phyloP scores from a whole-genome alignment of 495 filamentous ascomycete genomes.

The Tricharina praecox region DNA sequence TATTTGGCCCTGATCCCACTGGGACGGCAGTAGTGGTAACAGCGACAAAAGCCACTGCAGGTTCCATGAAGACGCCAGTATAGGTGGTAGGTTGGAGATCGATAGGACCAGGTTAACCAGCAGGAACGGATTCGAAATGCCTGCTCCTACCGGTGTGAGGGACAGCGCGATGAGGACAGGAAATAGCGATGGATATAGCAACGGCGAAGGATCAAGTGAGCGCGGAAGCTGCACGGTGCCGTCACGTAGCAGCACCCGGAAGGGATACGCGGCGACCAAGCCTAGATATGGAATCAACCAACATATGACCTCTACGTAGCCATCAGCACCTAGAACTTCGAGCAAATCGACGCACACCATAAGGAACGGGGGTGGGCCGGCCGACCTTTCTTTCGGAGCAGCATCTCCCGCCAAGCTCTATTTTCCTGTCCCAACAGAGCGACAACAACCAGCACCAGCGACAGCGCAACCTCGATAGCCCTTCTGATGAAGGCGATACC shows the following conservation, averaged over 20 bases:
- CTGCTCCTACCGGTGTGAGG: slow-evolving; percentile 40
- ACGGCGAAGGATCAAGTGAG: slow-evolving; percentile 73
- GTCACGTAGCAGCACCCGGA: slow-evolving; percentile 15
- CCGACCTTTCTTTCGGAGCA: slow-evolving; percentile 18
- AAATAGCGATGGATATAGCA: slow-evolving; percentile 67
- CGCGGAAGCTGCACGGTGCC: slow-evolving; percentile 15
- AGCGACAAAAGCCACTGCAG: slow-evolving; percentile 47
- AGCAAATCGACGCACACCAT: background rate
- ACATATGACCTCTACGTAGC: background rate
- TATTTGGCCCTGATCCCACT: background rate
- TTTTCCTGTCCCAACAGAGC: slow-evolving; percentile 14
- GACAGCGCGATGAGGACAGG: slow-evolving; percentile 65
- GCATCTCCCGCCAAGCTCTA: slow-evolving; percentile 19
- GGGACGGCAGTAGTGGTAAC: slow-evolving; percentile 42
- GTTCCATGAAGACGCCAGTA: slow-evolving; percentile 46
- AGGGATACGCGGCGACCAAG: slow-evolving; percentile 14
- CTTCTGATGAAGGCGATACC: slow-evolving; percentile 21
- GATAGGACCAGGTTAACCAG: slow-evolving; percentile 67
- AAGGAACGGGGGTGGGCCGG: background rate
- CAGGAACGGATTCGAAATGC: slow-evolving; percentile 32
- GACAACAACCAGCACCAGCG: slow-evolving; percentile 18
- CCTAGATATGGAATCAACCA: slow-evolving; percentile 5
- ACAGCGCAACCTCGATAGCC: slow-evolving; percentile 20
- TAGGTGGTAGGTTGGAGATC: slow-evolving; percentile 56
- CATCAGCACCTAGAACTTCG: slow-evolving; percentile 8